Evolutionary conservation across 192 early-diverging fungal species (phyloP).

Genomic region (Coemansia sp.): DNA sequence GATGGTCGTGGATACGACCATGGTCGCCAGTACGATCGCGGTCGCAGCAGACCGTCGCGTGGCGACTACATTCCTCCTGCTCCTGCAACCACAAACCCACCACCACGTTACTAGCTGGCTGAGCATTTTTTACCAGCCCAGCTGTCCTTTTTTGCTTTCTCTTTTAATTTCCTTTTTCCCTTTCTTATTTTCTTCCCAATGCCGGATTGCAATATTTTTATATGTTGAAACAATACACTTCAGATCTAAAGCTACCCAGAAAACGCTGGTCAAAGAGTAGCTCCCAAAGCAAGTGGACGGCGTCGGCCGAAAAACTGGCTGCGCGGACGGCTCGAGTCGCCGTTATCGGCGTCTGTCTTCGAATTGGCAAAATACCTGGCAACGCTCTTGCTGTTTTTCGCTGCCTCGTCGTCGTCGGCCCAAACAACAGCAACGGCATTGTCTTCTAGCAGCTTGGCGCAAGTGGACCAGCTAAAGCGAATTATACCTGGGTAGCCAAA

Average conservation of each 20-base stretch:
- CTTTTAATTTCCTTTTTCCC: background rate
- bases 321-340: slow-evolving; percentile 10
- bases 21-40: slow-evolving; percentile 10
- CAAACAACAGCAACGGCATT: slow-evolving; percentile 19
- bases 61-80: slow-evolving; percentile 3
- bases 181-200: background rate
- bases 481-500: slow-evolving; percentile 93
- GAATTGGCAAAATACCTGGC: slow-evolving; percentile 10
- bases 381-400: slow-evolving; percentile 1
- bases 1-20: slow-evolving; percentile 5
- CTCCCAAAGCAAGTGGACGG: slow-evolving; percentile 11
- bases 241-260: background rate
- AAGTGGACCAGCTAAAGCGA: slow-evolving; percentile 94
- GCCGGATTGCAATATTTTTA: background rate
- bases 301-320: slow-evolving; percentile 42
- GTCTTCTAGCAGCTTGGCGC: slow-evolving; percentile 67
- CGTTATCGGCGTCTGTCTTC: background rate
- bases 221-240: background rate
- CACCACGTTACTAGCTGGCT: background rate
- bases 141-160: background rate
- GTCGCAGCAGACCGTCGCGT: slow-evolving; percentile 18
- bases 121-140: too few species aligned
- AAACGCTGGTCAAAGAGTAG: slow-evolving; percentile 17
- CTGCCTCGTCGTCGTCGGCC: slow-evolving; percentile 30
- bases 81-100: slow-evolving; percentile 9